Evolutionary conservation across 2,329 filamentous ascomycete species (phyloP).

Genomic region (Eutypella sp.): DNA sequence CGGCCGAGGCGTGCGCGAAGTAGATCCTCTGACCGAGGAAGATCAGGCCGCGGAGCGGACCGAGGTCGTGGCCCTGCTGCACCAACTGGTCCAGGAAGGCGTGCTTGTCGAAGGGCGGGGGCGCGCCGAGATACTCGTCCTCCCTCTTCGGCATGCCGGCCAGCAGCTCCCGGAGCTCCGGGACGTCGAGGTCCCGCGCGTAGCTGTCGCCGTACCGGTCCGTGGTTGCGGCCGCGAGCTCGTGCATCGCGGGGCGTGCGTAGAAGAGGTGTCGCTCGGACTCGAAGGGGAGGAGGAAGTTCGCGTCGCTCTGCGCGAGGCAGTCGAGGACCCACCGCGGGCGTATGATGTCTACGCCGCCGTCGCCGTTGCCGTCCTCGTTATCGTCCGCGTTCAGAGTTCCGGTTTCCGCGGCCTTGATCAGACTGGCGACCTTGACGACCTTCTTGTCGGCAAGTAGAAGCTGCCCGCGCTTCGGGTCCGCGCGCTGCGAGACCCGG

Average conservation of each 20-base stretch:
- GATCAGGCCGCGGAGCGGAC: slow-evolving; percentile 44
- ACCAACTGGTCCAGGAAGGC: slow-evolving; percentile 52
- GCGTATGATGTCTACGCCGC: slow-evolving; percentile 66
- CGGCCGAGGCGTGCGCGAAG: slow-evolving; percentile 28
- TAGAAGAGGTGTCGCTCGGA: slow-evolving; percentile 69
- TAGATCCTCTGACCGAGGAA: slow-evolving; percentile 44
- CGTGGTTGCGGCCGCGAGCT: slow-evolving; percentile 54
- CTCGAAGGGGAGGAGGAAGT: slow-evolving; percentile 59
- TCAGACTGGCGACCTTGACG: slow-evolving; percentile 77
- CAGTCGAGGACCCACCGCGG: slow-evolving; percentile 84
- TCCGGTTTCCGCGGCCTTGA: too few species aligned
- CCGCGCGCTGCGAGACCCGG: slow-evolving; percentile 68
- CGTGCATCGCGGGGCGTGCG: slow-evolving; percentile 51
- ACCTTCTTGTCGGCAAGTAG: slow-evolving; percentile 74
- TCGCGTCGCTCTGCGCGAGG: slow-evolving; percentile 52
- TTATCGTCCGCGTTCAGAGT: too few species aligned
- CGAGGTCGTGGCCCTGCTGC: slow-evolving; percentile 49
- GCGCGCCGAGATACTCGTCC: slow-evolving; percentile 13
- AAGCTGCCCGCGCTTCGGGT: slow-evolving; percentile 56
- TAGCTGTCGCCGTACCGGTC: slow-evolving; percentile 84
- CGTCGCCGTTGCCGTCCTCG: neutral
- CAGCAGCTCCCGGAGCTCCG: slow-evolving; percentile 56
- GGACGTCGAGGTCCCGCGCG: slow-evolving; percentile 59
- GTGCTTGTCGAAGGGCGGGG: slow-evolving; percentile 35
- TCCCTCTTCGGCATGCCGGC: slow-evolving; percentile 46